Base-by-base conservation (phyloP, 2,329 filamentous ascomycete genomes). In the Claviceps capensis region DNA sequence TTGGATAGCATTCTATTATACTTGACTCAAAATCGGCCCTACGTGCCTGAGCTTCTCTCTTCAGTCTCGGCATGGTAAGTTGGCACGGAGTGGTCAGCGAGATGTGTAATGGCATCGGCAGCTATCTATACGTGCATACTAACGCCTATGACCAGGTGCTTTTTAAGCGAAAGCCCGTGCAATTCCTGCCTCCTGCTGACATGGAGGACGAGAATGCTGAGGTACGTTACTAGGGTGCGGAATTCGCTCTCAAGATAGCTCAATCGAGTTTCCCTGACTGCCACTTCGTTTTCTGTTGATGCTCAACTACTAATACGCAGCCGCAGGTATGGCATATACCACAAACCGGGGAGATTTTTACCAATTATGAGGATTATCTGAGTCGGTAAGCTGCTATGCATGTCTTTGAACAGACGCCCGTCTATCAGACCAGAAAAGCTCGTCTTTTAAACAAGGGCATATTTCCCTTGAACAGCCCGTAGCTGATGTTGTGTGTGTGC, bases 161-260 rank as follows among this genome's bases (percentile, higher is more conserved):
- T 58, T 96, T 87, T 70, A 97, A 97, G 74, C 82, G 93, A 62
- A 97, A 97, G 71, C 90, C 90, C 53, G 89, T 97, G 64, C 83
- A 87, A 70, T 86, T 88, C 65, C 74, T 90, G 59, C 78, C 85
- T 48, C 76, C 77, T 47, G 85, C 86, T 22, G 73, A 78, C 50
- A 79, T 91, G 58, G 77, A 89, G 59, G 83, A 93, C 73, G 88
- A 95, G 58, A 82, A 86, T 62, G 77, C 80, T 60, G 89, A 97
- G 79, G 90, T 91, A 76, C 61, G 77, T 30, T n/a, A 30, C 17
- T 44, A 36, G 45, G 46, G 8, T 22, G 30, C 23, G 19, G 19
- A 34, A 47, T 23, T 34, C 19, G 22, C n/a, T 34, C 14, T 34
- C 30, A 34, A 11, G 30, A 26, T 48, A 37, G 53, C 58, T 49